Base-by-base conservation (phyloP, 2,329 filamentous ascomycete genomes). In the Fusarium humuli region DNA sequence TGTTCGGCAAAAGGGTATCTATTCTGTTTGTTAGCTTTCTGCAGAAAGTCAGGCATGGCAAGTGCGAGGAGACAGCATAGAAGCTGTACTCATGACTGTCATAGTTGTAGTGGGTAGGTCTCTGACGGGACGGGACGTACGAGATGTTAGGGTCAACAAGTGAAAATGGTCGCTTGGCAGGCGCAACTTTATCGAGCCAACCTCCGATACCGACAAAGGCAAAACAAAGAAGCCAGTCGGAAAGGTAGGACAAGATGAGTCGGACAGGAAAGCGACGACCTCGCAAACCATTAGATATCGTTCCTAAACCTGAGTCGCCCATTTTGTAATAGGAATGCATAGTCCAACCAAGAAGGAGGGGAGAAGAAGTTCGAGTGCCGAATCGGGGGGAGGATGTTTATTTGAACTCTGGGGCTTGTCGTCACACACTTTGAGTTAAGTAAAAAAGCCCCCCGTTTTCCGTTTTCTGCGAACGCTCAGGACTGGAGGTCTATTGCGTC, bases 91-190 rank as follows among this genome's bases (percentile, higher is more conserved):
- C 22, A 18, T 41, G 34, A 11, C 47, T 25, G 25, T 34, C 41
- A 44, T 44, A 44, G 41, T 23, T 14, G 25, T 20, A n/a, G 45
- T 50, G 18, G 16, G 16, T 23, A 50, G 16, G 16, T 23, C 34
- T 30, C 27, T 20, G 46, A 46, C 29, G 41, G 22, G 23, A 32
- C 34, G 18, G 34, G 22, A 80, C 85, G 61, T 79, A 89, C 87
- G 93, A 92, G 75, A 98, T 97, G 66, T 88, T 87, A 23, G 90
- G 88, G 75, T 98, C 90, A 37, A 79, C 75, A 16, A 93, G 86
- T 20, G 89, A 91, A 79, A 96, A 95, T 0, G 91, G 89, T 42
- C 90, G 86, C 73, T 89, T 88, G 75, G 89, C 91, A 5, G 92
- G 91, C 20, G 85, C 82, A 56, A 90, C 81, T 52, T 79, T 83